Evolutionary conservation across 176 grass and related monocot species (phyloP).

Genomic region (Lolium multiflorum): DNA sequence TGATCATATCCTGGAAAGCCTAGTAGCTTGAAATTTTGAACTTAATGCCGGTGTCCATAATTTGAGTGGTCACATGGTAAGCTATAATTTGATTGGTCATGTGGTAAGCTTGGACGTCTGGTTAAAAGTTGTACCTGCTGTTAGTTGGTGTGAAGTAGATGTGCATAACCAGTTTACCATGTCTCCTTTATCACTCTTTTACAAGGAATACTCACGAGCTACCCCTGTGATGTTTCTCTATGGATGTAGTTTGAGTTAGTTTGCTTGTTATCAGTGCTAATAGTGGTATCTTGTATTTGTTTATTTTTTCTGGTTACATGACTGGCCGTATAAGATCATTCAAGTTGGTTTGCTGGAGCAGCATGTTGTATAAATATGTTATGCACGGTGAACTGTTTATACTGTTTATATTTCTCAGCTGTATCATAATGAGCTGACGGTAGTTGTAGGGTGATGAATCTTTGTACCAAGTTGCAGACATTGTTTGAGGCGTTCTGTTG

Average conservation of each 20-base stretch:
- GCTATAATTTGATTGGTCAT: too few species aligned
- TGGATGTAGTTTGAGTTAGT: background rate
- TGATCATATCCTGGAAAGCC: background rate
- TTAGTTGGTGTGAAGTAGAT: background rate
- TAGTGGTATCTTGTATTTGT: background rate
- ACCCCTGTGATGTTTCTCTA: background rate
- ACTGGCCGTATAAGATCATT: too few species aligned
- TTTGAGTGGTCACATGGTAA: background rate
- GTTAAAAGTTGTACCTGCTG: background rate
- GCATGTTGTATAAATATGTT: too few species aligned
- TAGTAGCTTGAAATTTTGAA: background rate
- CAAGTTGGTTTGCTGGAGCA: too few species aligned
- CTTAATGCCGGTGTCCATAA: background rate
- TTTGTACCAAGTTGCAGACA: too few species aligned
- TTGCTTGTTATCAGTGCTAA: background rate
- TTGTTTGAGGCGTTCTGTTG: too few species aligned
- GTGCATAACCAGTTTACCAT: background rate
- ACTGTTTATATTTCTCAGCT: too few species aligned
- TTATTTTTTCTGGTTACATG: too few species aligned
- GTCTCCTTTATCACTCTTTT: background rate
- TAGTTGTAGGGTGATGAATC: too few species aligned
- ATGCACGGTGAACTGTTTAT: too few species aligned
- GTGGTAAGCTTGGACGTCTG: background rate
- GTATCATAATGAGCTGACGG: too few species aligned
- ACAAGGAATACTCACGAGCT: background rate